Percentiles rank a stretch among this genome's conserved stretches.
Conservation (phyloP, 108 stramenopile genomes). For the Aurantiochytrium sp. region DNA sequence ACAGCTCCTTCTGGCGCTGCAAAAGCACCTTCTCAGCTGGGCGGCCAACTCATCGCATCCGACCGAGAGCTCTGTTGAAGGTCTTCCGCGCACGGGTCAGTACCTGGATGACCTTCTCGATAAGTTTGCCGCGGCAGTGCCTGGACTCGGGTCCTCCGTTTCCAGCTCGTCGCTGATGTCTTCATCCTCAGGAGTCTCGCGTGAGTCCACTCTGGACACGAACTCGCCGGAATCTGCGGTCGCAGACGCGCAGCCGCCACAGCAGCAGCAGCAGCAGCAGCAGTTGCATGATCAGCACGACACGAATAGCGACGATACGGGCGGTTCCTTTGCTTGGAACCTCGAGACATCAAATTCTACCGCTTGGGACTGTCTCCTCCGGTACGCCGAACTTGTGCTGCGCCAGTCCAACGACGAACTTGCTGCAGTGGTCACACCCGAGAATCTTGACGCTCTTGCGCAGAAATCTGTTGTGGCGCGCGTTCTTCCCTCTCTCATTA, state of each 20-base stretch:
- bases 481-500: constrained; percentile 27
- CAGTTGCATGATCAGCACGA: neutral
- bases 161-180: no score
- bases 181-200: no score
- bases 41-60: constrained; percentile 23
- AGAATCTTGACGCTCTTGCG: constrained; percentile 10
- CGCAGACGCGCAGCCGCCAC: no score
- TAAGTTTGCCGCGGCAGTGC: neutral
- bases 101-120: neutral
- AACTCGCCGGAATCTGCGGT: no score
- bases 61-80: neutral
- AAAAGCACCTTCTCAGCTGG: constrained; percentile 36
- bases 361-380: constrained; percentile 34
- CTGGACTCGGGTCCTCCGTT: no score
- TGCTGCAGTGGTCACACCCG: neutral
- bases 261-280: no score
- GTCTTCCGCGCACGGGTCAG: neutral
- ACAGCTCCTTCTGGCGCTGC: constrained; percentile 22
- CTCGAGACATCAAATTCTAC: constrained; percentile 13
- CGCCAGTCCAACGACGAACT: constrained; percentile 25
- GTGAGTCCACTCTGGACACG: no score
- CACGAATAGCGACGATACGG: neutral
- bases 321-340: neutral
- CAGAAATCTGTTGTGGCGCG: constrained; percentile 26
- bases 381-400: constrained; percentile 31